Percentiles rank a stretch among this genome's conserved stretches.
Evolutionary conservation across 805 yeast genomes (phyloP).

Genomic region (Yamadazyma akitaensis): DNA sequence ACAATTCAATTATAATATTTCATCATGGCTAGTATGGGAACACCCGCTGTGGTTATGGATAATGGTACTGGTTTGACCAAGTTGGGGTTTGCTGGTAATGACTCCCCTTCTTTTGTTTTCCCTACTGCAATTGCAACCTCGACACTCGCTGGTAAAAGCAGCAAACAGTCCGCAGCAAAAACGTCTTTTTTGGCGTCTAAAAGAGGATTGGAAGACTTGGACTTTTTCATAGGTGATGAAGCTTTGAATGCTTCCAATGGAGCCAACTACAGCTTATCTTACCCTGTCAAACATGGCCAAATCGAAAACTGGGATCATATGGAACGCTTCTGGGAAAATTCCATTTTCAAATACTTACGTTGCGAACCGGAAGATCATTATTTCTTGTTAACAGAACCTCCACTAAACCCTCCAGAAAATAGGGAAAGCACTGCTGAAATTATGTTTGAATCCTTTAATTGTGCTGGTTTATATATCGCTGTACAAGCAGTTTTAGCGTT

Average conservation of each 20-base stretch:
- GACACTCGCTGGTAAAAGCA: conserved; percentile 38
- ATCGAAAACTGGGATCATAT: conserved; percentile 99
- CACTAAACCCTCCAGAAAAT: conserved; percentile 98
- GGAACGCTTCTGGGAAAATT: conserved; percentile 98
- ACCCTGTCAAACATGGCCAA: conserved; percentile 97
- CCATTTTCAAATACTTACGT: conserved; percentile 91
- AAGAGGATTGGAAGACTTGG: conserved; percentile 90
- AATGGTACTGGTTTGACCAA: conserved; percentile 98
- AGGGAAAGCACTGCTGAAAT: conserved; percentile 98
- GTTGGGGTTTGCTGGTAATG: conserved; percentile 97
- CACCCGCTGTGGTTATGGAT: conserved; percentile 97
- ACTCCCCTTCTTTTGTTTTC: conserved; percentile 93
- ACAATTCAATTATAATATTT: background rate
- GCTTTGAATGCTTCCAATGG: conserved; percentile 91
- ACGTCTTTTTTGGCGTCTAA: conserved; percentile 47
- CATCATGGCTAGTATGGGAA: conserved; percentile 60
- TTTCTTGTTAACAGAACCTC: conserved; percentile 95
- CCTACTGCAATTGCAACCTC: conserved; percentile 96
- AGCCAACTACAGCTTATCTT: conserved; percentile 78
- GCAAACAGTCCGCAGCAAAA: conserved; percentile 41
- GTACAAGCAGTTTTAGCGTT: conserved; percentile 98
- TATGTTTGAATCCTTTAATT: conserved; percentile 97
- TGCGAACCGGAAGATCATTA: conserved; percentile 99
- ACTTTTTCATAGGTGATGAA: conserved; percentile 93
- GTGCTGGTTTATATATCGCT: conserved; percentile 97